Conservation (phyloP, 371 early-diverging fungal species). For the Saksenaea oblongispora region DNA sequence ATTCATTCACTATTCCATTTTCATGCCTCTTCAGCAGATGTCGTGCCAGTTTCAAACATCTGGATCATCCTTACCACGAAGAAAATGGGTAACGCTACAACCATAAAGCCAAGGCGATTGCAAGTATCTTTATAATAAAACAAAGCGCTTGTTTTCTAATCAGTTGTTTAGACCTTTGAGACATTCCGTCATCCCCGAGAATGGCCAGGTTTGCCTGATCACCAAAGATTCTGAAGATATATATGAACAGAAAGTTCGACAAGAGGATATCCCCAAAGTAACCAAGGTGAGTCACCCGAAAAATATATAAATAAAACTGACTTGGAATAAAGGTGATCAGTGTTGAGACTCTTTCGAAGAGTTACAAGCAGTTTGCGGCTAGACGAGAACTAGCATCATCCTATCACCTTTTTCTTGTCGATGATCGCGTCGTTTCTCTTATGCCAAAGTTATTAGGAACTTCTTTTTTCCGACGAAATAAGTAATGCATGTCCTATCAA, state of each 20-base stretch:
- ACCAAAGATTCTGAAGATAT: neutral
- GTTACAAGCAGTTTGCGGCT: neutral
- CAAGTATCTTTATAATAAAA: neutral
- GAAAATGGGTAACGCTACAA: neutral
- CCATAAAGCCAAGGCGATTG: neutral
- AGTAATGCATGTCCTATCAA: neutral
- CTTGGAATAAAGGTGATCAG: neutral
- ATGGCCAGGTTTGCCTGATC: neutral
- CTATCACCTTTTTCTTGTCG: neutral
- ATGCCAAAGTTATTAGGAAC: neutral
- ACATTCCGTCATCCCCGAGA: neutral
- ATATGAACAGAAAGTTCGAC: neutral
- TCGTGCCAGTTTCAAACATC: neutral
- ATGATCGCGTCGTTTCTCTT: neutral
- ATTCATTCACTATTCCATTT: neutral
- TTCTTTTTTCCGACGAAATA: neutral
- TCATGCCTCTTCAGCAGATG: neutral
- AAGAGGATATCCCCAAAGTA: neutral
- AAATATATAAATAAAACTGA: neutral
- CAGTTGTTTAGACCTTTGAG: neutral
- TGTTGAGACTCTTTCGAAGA: neutral
- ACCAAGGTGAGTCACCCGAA: neutral
- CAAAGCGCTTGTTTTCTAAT: neutral
- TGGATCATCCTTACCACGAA: neutral
- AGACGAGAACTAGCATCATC: neutral